A percentile compares a stretch with the other conserved stretches of the same genome.
Evolutionary conservation across 192 early-diverging fungal species (phyloP).

Genomic region (Radiomyces spectabilis): DNA sequence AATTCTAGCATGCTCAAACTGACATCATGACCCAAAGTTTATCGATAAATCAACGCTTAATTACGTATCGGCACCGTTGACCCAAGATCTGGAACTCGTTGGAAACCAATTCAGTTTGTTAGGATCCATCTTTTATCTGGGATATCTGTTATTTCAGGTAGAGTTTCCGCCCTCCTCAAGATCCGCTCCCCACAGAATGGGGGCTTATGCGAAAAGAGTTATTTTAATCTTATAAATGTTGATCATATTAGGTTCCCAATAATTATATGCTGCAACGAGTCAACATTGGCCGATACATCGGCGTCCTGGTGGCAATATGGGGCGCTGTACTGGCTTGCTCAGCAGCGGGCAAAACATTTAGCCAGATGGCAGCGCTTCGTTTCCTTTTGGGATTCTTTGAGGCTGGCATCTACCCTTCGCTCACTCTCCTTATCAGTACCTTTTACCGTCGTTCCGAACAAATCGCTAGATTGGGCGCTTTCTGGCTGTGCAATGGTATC

Average conservation of each 20-base stretch:
- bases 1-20: too few relatives aligned
- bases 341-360: constrained; percentile 12
- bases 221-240: neutral
- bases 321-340: constrained; percentile 8
- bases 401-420: constrained; percentile 19
- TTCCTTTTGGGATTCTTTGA: constrained; percentile 25
- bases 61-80: constrained; percentile 15
- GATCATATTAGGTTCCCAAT: constrained; percentile 14
- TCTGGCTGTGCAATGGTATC: constrained; percentile 21
- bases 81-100: constrained; percentile 4
- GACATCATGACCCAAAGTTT: too few relatives aligned
- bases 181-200: neutral
- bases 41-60: constrained; percentile 22
- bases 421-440: constrained; percentile 13
- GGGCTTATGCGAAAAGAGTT: too few relatives aligned
- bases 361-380: constrained; percentile 17
- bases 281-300: constrained; percentile 9
- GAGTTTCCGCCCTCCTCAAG: too few relatives aligned
- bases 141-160: constrained; percentile 19
- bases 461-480: constrained; percentile 12
- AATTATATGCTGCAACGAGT: constrained; percentile 24
- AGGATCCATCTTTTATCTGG: constrained; percentile 24
- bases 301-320: constrained; percentile 16
- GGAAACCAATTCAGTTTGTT: constrained; percentile 18
- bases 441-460: constrained; percentile 24